A percentile compares a stretch with the other conserved stretches of the same genome.
Conservation (phyloP, 1,284 basidiomycete species). For the Ustilago tritici region DNA sequence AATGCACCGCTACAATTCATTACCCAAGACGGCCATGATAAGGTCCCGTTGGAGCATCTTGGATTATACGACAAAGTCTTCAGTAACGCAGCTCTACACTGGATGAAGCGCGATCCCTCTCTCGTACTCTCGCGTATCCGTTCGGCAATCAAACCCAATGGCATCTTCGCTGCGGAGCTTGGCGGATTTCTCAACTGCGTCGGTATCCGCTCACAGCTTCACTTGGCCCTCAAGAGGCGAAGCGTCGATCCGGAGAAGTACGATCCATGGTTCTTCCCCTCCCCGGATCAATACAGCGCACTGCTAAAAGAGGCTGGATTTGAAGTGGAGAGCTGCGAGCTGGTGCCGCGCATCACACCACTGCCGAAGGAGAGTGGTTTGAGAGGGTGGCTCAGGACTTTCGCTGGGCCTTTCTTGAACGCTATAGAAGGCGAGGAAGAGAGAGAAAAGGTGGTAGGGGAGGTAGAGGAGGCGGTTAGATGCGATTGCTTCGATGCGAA, state of each 20-base stretch:
- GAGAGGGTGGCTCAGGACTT: slow-evolving; percentile 41
- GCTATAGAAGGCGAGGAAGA: slow-evolving; percentile 13
- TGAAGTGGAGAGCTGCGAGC: slow-evolving; percentile 31
- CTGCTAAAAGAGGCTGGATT: slow-evolving; percentile 28
- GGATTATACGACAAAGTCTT: slow-evolving; percentile 42
- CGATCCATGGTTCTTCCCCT: slow-evolving; percentile 51
- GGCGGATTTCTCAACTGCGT: slow-evolving; percentile 44
- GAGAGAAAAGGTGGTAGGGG: slow-evolving; percentile 20
- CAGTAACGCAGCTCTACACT: slow-evolving; percentile 50
- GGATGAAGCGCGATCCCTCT: slow-evolving; percentile 33
- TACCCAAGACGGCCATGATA: slow-evolving; percentile 31
- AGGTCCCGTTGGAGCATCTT: background rate
- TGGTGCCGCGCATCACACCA: slow-evolving; percentile 31
- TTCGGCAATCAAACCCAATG: slow-evolving; percentile 10
- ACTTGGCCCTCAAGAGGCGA: slow-evolving; percentile 8
- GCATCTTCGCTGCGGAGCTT: slow-evolving; percentile 38
- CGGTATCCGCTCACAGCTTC: slow-evolving; percentile 31
- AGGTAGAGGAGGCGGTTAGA: slow-evolving; percentile 27
- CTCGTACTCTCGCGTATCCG: slow-evolving; percentile 15
- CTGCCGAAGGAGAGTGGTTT: slow-evolving; percentile 22
- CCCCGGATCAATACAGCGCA: slow-evolving; percentile 14
- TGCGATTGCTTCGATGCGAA: slow-evolving; percentile 28
- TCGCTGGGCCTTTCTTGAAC: slow-evolving; percentile 43
- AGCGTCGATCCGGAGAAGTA: slow-evolving; percentile 13
- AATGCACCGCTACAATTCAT: slow-evolving; percentile 6